Base-by-base conservation (phyloP, 495 filamentous ascomycete genomes). In the Neurospora sp. region DNA sequence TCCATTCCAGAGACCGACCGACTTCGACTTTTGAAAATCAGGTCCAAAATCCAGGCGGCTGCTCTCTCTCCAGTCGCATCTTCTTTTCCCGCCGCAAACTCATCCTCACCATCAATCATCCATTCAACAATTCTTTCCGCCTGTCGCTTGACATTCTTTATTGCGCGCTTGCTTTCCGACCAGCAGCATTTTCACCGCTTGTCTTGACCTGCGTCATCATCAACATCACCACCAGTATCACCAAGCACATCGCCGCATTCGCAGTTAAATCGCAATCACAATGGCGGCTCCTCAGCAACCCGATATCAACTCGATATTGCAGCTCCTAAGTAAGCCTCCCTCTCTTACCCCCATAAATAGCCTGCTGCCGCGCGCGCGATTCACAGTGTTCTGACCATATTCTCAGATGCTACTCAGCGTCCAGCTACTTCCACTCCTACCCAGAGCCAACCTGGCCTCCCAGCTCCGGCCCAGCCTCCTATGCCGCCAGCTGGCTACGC, bases 371-470 rank as follows among this genome's bases (percentile, higher is more conserved):
- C 27, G 38, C 72, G 20, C 54, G 54, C 5, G 5, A 59, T 18
- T 31, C 12, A 1, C 54, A 18, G 14, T 18, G 7, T 66, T 9
- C 54, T 66, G 27, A 66, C 54, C 20, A 27, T 18, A 0, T 44
- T 27, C 31, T 72, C 31, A 78, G 77, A 77, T 72, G 79, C 81
- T 20, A 59, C 78, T 18, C 78, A 83, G 74, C 77, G 80, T 4
- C 78, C 81, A 31, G 75, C 79, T 0, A 75, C 76, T 5, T 75
- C 79, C 23, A 79, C 77, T 79, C 85, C 87, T 69, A 82, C 85
- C 37, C 83, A 88, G 75, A 77, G 77, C 71, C 82, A 86, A 31
- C 79, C 83, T 27, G 81, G 80, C 37, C 74, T 84, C 3, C 83
- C 85, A 14, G 74, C 73, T 3, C 78, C 78, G 3, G 70, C 75